Conservation (phyloP, 2,329 filamentous ascomycete species). For the Cercospora canescens region DNA sequence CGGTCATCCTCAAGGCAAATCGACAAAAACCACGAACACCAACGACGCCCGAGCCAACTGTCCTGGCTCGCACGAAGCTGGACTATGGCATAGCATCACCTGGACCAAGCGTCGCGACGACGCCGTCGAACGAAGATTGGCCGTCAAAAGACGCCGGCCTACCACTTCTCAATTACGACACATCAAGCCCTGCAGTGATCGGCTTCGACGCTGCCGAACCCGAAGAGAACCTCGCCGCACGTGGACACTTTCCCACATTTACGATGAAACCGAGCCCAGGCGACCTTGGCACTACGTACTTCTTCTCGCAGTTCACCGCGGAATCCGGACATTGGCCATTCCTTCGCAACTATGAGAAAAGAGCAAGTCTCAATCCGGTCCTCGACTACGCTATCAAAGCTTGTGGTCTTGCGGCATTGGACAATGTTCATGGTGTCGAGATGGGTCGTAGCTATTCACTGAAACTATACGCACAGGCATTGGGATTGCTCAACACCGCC, state of each 20-base stretch:
- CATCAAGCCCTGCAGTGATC: background rate
- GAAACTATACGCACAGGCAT: conserved; percentile 32
- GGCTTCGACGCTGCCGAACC: background rate
- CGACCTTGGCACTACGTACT: conserved; percentile 33
- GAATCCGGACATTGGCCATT: conserved; percentile 31
- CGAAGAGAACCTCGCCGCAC: background rate
- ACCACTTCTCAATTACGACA: conserved; percentile 23
- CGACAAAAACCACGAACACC: conserved; percentile 26
- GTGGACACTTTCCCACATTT: conserved; percentile 4
- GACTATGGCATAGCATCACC: conserved; percentile 13
- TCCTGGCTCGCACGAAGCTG: background rate
- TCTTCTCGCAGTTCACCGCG: conserved; percentile 34
- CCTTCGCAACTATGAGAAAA: conserved; percentile 21
- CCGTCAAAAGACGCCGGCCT: conserved; percentile 29
- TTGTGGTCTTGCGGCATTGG: conserved; percentile 34
- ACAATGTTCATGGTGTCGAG: conserved; percentile 29
- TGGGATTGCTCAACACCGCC: conserved; percentile 36
- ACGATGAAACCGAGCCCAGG: conserved; percentile 23
- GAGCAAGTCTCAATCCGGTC: conserved; percentile 26
- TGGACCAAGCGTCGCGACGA: background rate
- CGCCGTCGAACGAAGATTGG: conserved; percentile 26
- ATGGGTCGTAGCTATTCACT: conserved; percentile 29
- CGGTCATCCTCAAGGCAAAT: conserved; percentile 30
- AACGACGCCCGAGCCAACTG: conserved; percentile 10
- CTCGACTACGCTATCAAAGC: conserved; percentile 33